Base-by-base conservation (phyloP, 352 stramenopile genomes). In the Globisporangium carolinianum region DNA sequence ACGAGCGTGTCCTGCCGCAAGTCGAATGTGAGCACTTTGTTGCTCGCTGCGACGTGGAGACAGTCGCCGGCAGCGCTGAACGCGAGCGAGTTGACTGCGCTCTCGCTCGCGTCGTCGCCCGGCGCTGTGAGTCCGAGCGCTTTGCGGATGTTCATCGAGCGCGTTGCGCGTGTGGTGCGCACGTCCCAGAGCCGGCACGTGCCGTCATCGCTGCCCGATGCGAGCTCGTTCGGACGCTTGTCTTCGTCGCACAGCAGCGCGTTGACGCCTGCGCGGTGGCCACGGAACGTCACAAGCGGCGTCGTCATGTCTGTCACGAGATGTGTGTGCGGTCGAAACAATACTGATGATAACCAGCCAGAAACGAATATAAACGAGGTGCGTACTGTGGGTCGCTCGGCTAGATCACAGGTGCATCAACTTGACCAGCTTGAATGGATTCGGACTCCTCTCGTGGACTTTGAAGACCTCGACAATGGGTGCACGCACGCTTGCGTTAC, bases 131-230 rank as follows among this genome's bases (percentile, higher is more conserved):
- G 46, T 6, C 67, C 76, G 6, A 89, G 60, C 24, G 75, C 76
- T 45, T 75, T 79, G 51, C 72, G 73, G 18, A 89, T 69, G 55
- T 87, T 86, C 62, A 91, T 69, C 38, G 75, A 91, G 48, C 79
- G 80, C 15, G 66, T 70, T 41, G 82, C 75, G 57, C 69, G 73
- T 36, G 69, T 63, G 10, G 75, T 77, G 57, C 82, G 79, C 51
- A 88, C 59, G 50, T 89, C 82, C 82, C 82, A 91, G 53, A 91
- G 54, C 5, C 82, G 71, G 39, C 73, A 86, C 8, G 79, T 81
- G 39, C 82, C 77, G 51, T 91, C 82, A 48, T 88, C 73, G 43
- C 82, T 83, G 35, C 82, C 82, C 0, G 82, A 91, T 1, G 72
- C 79, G 1, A 91, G 52, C 11, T 84, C 60, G 60, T 91, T 58